Evolutionary conservation across 208 protist species (phyloP).

Genomic region (Crithidia bombi): DNA sequence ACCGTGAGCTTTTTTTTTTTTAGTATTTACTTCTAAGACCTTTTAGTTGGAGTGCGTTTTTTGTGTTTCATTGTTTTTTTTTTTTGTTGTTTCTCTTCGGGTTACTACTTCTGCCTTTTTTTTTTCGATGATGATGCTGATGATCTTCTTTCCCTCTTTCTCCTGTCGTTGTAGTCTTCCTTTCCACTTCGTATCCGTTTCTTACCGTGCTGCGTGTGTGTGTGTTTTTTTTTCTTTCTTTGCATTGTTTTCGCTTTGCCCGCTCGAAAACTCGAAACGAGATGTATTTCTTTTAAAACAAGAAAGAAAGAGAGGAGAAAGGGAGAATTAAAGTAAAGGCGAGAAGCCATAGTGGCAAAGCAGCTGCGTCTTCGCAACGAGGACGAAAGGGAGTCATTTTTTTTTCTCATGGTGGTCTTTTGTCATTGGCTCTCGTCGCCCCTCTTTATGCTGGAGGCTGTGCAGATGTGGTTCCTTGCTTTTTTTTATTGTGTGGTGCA

Average conservation of each 20-base stretch:
- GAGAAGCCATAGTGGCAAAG: too few relatives aligned
- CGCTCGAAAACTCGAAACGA: too few relatives aligned
- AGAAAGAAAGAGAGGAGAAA: too few relatives aligned
- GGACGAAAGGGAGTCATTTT: background rate
- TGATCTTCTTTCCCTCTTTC: background rate
- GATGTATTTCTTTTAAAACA: too few relatives aligned
- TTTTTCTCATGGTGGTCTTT: slow-evolving; percentile 6
- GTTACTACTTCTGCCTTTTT: background rate
- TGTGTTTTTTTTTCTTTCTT: background rate
- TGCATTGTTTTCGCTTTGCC: background rate
- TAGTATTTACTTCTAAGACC: background rate
- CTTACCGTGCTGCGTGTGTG: too few relatives aligned
- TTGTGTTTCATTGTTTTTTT: slow-evolving; percentile 17
- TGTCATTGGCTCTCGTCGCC: background rate
- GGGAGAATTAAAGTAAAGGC: too few relatives aligned
- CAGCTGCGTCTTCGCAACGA: too few relatives aligned
- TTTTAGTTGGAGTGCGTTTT: background rate
- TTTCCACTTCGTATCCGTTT: too few relatives aligned
- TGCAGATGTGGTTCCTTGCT: too few relatives aligned
- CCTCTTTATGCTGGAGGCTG: too few relatives aligned
- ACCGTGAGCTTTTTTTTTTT: slow-evolving; percentile 33
- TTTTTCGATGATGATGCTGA: background rate
- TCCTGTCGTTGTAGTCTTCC: too few relatives aligned
- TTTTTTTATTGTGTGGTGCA: background rate
- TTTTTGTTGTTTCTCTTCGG: slow-evolving; percentile 22